Evolutionary conservation across 305 asterid genomes (phyloP).

Genomic region (Fraxinus greggii): DNA sequence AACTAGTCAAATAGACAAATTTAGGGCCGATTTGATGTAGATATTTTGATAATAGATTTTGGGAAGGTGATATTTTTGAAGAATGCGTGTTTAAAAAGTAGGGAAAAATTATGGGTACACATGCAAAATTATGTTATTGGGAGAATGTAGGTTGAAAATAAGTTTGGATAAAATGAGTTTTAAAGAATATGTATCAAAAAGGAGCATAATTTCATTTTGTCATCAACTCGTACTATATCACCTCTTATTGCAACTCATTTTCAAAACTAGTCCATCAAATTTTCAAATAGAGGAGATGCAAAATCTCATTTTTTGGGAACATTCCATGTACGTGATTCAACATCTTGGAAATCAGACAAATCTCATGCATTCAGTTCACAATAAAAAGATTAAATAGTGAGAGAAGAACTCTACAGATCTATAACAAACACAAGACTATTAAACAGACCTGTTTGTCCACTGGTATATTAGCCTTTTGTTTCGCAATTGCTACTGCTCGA

Average conservation of each 20-base stretch:
- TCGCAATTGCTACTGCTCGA: slow-evolving; percentile 88
- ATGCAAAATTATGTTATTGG: not conserved
- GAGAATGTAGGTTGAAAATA: not conserved
- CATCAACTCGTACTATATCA: not conserved
- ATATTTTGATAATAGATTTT: too few species aligned
- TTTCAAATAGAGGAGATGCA: not conserved
- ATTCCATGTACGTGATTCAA: not conserved
- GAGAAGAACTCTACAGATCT: not conserved
- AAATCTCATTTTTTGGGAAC: not conserved
- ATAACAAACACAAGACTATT: slow-evolving; percentile 8
- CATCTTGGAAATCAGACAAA: not conserved
- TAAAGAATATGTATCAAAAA: too few species aligned
- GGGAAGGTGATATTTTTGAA: not conserved
- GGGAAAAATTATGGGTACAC: not conserved
- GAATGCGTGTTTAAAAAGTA: not conserved
- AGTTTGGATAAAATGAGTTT: too few species aligned
- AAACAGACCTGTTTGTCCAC: slow-evolving; percentile 61
- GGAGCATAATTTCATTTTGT: not conserved
- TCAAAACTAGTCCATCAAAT: not conserved
- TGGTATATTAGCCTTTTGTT: slow-evolving; percentile 78
- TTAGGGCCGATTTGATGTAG: not conserved
- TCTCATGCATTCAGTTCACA: slow-evolving; percentile 1
- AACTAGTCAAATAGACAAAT: not conserved
- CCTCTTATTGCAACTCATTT: not conserved
- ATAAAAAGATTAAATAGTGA: not conserved